Evolutionary conservation across 352 stramenopile species (phyloP).

Genomic region (Phytophthora citricola): DNA sequence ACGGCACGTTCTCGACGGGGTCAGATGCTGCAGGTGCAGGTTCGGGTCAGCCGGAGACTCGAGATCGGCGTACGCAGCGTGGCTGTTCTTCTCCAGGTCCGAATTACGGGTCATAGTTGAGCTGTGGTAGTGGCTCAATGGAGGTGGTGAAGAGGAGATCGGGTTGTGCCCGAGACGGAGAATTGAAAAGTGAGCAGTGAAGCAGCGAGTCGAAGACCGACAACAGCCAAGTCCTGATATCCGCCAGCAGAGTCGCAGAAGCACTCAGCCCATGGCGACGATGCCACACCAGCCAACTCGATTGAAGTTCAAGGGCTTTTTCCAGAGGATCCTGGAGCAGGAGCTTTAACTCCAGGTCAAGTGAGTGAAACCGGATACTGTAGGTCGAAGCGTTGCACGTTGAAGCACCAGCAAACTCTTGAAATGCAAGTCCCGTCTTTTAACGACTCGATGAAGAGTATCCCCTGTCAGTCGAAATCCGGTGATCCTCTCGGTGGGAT

Average conservation of each 20-base stretch:
- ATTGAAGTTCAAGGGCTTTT: conserved; percentile 22
- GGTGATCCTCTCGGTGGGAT: conserved; percentile 8
- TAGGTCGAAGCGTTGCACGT: conserved; percentile 20
- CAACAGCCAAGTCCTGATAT: neutral
- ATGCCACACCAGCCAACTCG: neutral
- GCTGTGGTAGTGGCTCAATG: neutral
- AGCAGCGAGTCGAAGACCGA: neutral
- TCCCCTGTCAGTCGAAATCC: neutral
- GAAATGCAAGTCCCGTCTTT: conserved; percentile 28
- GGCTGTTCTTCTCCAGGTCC: conserved; percentile 30
- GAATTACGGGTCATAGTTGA: conserved; percentile 23
- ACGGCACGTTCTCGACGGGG: conserved; percentile 23
- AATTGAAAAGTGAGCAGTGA: conserved; percentile 32
- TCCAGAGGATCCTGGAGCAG: neutral
- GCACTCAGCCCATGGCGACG: conserved; percentile 15
- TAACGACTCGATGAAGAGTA: conserved; percentile 17
- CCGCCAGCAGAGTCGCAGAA: no score
- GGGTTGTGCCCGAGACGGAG: conserved; percentile 12
- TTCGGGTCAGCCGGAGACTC: conserved; percentile 17
- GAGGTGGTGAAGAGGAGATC: conserved; percentile 7
- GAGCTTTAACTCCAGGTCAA: neutral
- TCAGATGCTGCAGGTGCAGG: conserved; percentile 25
- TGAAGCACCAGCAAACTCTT: conserved; percentile 20
- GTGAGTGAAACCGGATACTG: conserved; percentile 5
- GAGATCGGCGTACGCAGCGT: conserved; percentile 25